Evolutionary conservation across 495 filamentous ascomycete species (phyloP).

Genomic region (Stereocaulon alpinum): DNA sequence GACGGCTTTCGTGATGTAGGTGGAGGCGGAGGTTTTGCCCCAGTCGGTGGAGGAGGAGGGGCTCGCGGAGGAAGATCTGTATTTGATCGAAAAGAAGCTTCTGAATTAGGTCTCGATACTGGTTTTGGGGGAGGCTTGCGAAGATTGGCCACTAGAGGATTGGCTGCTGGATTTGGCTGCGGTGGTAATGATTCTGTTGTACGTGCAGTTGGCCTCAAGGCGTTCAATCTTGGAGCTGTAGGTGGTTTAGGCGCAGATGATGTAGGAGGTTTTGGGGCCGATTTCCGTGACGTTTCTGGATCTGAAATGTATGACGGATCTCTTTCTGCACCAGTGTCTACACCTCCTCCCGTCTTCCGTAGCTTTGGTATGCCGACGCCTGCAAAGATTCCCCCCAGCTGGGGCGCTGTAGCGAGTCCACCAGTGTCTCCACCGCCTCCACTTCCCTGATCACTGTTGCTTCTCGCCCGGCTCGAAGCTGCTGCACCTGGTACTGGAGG

Average conservation of each 20-base stretch:
- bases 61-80: conserved; percentile 45
- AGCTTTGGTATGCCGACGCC: conserved; percentile 87
- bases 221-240: conserved; percentile 23
- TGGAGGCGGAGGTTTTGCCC: conserved; percentile 39
- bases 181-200: conserved; percentile 45
- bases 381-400: conserved; percentile 81
- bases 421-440: conserved; percentile 33
- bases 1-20: conserved; percentile 55
- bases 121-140: conserved; percentile 47
- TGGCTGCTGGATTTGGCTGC: conserved; percentile 32
- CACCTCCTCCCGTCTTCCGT: conserved; percentile 75
- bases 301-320: conserved; percentile 73
- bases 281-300: conserved; percentile 50
- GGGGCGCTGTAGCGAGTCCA: conserved; percentile 52
- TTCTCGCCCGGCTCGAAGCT: conserved; percentile 55
- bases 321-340: conserved; percentile 77
- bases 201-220: conserved; percentile 42
- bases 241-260: conserved; percentile 42
- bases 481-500: conserved; percentile 55
- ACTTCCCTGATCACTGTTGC: conserved; percentile 65
- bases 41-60: conserved; percentile 54
- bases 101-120: conserved; percentile 42
- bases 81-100: conserved; percentile 31
- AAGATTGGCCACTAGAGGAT: conserved; percentile 50
- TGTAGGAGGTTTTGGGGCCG: conserved; percentile 54